Evolutionary conservation across 108 stramenopile genomes (phyloP), one percentile per base, ranked within the genome.

Genomic region (Nitzschia inconspicua): DNA sequence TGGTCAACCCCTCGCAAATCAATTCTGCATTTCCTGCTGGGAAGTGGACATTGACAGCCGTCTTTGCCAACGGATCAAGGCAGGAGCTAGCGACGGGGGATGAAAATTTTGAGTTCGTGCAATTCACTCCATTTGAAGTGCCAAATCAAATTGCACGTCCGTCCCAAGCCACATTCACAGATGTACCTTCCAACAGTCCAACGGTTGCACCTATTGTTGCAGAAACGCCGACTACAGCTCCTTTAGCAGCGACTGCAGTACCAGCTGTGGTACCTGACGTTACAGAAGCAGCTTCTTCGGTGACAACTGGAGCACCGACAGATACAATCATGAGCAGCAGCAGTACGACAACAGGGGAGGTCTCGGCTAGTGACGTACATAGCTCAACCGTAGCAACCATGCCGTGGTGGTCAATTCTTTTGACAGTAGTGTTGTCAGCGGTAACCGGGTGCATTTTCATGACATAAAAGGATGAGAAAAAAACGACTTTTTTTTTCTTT

Each of bases 1-100:
- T 82, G 47, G 55, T 32, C 28, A 51, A 54, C 20, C 41, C 64
- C 5, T 30, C 32, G 6, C 36, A n/a, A 18, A 7, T 46, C 11
- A 32, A 55, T 30, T 19, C 43, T 22, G 28, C 29, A 14, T 54
- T 23, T 36, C 28, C 42, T 18, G 4, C 5, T 4, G 64, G 53
- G 4, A 19, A 16, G 28, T 65, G 64, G 64, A 51, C 14, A 9
- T 23, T 65, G 26, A 55, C 50, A 4, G 64, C 64, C 31, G 28
- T 32, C 20, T 47, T 55, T 28, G 40, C 32, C 26, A 24, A 65
- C 18, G 53, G 64, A 26, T 44, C 28, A 3, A 11, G 22, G 19
- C 44, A 46, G 16, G 14, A 9, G 2, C 19, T 54, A 5, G 53
- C 35, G 8, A 35, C 10, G 2, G 53, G 53, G 3, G 53, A 54